Percentiles rank a stretch among this genome's conserved stretches.
Conservation (phyloP, 139 green algal genomes). For the Chlorella ohadii region DNA sequence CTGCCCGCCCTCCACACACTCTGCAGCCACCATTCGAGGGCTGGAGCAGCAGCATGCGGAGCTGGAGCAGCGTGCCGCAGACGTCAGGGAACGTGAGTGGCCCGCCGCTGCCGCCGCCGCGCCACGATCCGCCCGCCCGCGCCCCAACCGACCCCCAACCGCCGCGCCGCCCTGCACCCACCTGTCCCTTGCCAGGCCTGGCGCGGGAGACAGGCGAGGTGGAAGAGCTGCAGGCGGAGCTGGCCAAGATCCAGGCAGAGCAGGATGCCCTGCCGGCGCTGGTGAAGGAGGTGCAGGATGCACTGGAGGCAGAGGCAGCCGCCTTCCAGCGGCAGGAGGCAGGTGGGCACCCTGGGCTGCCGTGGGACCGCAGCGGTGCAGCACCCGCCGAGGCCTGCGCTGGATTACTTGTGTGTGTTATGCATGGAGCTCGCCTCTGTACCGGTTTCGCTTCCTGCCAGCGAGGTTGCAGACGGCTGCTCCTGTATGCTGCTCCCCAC, state of each 20-base stretch:
- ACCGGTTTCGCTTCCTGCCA: too few relatives aligned
- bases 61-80: slow-evolving; percentile 15
- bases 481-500: too few relatives aligned
- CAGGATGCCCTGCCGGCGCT: slow-evolving; percentile 29
- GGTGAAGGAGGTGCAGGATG: slow-evolving; percentile 32
- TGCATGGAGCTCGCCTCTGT: too few relatives aligned
- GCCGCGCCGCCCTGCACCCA: background rate
- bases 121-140: too few relatives aligned
- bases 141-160: background rate
- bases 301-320: slow-evolving; percentile 31
- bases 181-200: slow-evolving; percentile 20
- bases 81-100: slow-evolving; percentile 27
- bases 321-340: slow-evolving; percentile 32
- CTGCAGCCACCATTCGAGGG: slow-evolving; percentile 24
- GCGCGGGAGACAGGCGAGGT: slow-evolving; percentile 14
- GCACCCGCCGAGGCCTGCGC: too few relatives aligned
- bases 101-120: background rate
- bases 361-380: too few relatives aligned
- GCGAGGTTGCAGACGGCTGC: too few relatives aligned
- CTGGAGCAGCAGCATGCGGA: slow-evolving; percentile 33
- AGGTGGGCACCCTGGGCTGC: background rate
- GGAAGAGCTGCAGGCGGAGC: slow-evolving; percentile 24
- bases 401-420: too few relatives aligned
- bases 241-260: slow-evolving; percentile 24
- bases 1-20: background rate